Conservation (phyloP, 192 early-diverging fungal species). For the Linnemannia exigua region DNA sequence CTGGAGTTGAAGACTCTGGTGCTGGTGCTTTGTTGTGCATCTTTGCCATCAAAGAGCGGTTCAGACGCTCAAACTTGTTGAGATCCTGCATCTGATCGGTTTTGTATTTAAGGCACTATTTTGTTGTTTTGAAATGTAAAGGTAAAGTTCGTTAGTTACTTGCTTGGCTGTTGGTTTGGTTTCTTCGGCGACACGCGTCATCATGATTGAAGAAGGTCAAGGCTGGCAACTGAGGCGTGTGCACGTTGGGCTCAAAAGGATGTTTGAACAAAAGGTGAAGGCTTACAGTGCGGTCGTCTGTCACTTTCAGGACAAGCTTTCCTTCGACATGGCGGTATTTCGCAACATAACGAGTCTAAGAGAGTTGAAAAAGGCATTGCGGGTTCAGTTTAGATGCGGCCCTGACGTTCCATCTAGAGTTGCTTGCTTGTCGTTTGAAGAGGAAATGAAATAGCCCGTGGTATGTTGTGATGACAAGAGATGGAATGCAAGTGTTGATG, state of each 20-base stretch:
- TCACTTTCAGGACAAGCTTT: slow-evolving; percentile 81
- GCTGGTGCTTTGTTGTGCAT: slow-evolving; percentile 72
- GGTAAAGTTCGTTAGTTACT: neutral
- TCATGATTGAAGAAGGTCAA: neutral
- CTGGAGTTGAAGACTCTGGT: slow-evolving; percentile 21
- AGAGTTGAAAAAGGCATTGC: neutral
- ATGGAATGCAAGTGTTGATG: neutral
- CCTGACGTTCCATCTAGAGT: neutral
- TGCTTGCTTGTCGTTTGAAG: neutral
- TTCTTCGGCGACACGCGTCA: neutral
- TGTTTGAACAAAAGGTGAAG: neutral
- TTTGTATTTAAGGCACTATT: slow-evolving; percentile 72
- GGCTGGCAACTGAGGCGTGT: neutral
- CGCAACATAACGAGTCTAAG: slow-evolving; percentile 76
- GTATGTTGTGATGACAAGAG: neutral
- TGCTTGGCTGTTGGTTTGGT: neutral
- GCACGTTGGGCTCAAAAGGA: neutral
- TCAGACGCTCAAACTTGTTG: slow-evolving; percentile 80
- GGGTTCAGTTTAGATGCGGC: neutral
- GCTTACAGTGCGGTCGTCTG: slow-evolving; percentile 77
- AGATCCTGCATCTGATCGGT: slow-evolving; percentile 79
- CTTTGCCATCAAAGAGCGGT: slow-evolving; percentile 73
- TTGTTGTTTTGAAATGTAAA: neutral
- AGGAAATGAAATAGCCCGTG: neutral
- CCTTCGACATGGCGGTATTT: slow-evolving; percentile 78